Conservation (phyloP, 192 early-diverging fungal species). For the Jimgerdemannia lactiflua region DNA sequence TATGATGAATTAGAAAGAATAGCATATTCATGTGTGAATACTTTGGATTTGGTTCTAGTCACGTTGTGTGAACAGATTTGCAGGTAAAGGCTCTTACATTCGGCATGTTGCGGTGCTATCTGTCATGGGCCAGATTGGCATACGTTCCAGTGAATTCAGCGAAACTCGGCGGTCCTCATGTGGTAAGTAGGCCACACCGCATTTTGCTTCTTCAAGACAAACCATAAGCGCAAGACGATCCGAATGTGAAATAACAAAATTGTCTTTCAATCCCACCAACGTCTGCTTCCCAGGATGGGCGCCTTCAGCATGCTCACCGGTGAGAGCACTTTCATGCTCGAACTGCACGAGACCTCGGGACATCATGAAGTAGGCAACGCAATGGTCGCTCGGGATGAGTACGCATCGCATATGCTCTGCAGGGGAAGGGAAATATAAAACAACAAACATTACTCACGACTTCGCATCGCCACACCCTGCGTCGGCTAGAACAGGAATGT, state of each 20-base stretch:
- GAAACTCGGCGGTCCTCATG: conserved; percentile 61
- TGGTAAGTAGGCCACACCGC: conserved; percentile 17
- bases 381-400: conserved; percentile 63
- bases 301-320: conserved; percentile 60
- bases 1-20: background rate
- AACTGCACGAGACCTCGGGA: conserved; percentile 67
- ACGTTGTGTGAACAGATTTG: background rate
- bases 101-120: conserved; percentile 56
- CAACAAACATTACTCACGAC: too few relatives aligned
- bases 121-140: conserved; percentile 71
- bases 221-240: background rate
- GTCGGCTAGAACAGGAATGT: too few relatives aligned
- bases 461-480: too few relatives aligned
- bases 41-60: background rate
- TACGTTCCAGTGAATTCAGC: conserved; percentile 71
- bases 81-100: conserved; percentile 58
- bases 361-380: conserved; percentile 65
- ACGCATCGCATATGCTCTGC: conserved; percentile 67
- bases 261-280: background rate
- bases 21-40: background rate
- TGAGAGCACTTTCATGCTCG: conserved; percentile 80
- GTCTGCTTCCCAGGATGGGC: conserved; percentile 44
- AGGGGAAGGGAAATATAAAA: conserved; percentile 36
- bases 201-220: background rate
- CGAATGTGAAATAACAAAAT: background rate